Conservation (phyloP, 768 basidiomycete species). For the Favolaschia claudopus region DNA sequence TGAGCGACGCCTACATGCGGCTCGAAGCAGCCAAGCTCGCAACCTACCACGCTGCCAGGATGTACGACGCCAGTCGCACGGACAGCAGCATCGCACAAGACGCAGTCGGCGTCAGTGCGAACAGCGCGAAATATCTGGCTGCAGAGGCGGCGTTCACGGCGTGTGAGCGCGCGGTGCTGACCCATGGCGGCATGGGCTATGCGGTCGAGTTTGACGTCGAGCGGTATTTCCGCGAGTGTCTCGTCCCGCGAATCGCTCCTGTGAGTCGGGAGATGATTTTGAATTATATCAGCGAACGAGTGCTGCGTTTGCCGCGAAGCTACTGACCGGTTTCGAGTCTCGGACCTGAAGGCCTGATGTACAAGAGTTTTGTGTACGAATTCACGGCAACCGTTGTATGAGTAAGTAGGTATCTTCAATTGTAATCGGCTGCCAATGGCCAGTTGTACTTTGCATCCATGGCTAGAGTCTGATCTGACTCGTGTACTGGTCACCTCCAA, state of each 20-base stretch:
- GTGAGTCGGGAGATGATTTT: conserved; percentile 30
- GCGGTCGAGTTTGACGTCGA: conserved; percentile 27
- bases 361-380: too few relatives aligned
- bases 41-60: conserved; percentile 25
- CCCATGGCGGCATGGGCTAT: conserved; percentile 29
- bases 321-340: neutral
- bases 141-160: conserved; percentile 29
- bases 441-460: too few relatives aligned
- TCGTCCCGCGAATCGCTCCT: conserved; percentile 29
- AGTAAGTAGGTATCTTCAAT: too few relatives aligned
- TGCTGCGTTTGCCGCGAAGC: conserved; percentile 16
- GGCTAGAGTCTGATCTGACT: too few relatives aligned
- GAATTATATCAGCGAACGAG: conserved; percentile 21
- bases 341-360: too few relatives aligned
- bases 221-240: conserved; percentile 23
- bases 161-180: conserved; percentile 19
- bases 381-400: too few relatives aligned
- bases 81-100: neutral
- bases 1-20: conserved; percentile 23
- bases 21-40: conserved; percentile 24
- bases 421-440: too few relatives aligned
- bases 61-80: conserved; percentile 20
- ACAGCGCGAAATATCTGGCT: conserved; percentile 27
- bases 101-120: conserved; percentile 20
- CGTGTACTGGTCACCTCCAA: too few relatives aligned